Evolutionary conservation across 805 yeast genomes (phyloP).

Genomic region (Helenozyma rhizophorensis): DNA sequence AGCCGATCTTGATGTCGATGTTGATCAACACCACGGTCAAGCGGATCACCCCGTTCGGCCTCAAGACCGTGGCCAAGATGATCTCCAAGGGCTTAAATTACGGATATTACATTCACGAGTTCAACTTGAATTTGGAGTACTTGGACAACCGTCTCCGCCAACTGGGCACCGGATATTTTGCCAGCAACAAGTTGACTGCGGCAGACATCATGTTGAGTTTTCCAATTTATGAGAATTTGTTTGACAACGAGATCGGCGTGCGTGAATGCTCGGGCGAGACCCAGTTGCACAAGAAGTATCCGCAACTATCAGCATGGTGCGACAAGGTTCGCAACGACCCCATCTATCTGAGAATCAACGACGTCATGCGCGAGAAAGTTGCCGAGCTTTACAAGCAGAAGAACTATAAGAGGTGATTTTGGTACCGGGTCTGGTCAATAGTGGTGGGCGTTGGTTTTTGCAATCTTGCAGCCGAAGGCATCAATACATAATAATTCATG

Average conservation of each 20-base stretch:
- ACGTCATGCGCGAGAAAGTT: constrained; percentile 28
- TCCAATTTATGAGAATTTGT: constrained; percentile 29
- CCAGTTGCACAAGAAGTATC: constrained; percentile 28
- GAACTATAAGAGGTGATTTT: too few relatives aligned
- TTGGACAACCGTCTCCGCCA: constrained; percentile 36
- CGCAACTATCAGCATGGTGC: constrained; percentile 36
- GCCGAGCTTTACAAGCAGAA: constrained; percentile 8
- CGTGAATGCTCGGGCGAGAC: constrained; percentile 32
- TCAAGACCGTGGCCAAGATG: constrained; percentile 39
- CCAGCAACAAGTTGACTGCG: constrained; percentile 46
- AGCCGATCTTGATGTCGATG: constrained; percentile 39
- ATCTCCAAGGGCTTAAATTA: constrained; percentile 45
- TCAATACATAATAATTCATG: too few relatives aligned
- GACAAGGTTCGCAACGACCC: constrained; percentile 30
- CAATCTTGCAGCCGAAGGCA: too few relatives aligned
- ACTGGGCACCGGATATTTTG: constrained; percentile 38
- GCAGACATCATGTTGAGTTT: constrained; percentile 55
- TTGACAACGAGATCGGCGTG: constrained; percentile 32
- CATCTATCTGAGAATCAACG: constrained; percentile 25
- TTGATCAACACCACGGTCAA: constrained; percentile 39
- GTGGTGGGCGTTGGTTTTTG: too few relatives aligned
- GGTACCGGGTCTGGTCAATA: too few relatives aligned
- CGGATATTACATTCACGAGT: constrained; percentile 47
- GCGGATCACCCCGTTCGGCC: constrained; percentile 43
- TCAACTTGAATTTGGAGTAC: constrained; percentile 32